Conservation (phyloP, 2,329 filamentous ascomycete genomes). For the Tolypocladium inflatum region DNA sequence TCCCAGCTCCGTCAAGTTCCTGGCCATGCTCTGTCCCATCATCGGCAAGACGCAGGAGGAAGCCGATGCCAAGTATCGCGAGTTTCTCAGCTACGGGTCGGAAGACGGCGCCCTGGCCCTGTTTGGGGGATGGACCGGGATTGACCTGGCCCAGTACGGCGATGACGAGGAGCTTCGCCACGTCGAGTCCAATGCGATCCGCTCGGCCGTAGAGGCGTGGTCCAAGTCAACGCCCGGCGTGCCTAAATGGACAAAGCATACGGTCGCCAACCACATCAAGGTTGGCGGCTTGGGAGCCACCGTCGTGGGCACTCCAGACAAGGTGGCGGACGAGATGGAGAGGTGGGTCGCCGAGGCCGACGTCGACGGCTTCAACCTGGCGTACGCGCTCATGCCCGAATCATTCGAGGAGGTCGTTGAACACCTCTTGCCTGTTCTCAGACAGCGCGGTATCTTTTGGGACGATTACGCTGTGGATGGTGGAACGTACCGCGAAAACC, state of each 20-base stretch:
- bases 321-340: slow-evolving; percentile 22
- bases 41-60: slow-evolving; percentile 51
- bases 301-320: slow-evolving; percentile 18
- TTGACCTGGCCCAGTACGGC: slow-evolving; percentile 49
- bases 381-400: slow-evolving; percentile 34
- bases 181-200: slow-evolving; percentile 52
- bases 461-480: slow-evolving; percentile 32
- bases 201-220: slow-evolving; percentile 39
- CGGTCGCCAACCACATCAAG: slow-evolving; percentile 21
- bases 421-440: slow-evolving; percentile 53
- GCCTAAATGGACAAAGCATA: slow-evolving; percentile 24
- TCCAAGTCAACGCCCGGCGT: slow-evolving; percentile 24
- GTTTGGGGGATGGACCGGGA: slow-evolving; percentile 59
- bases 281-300: slow-evolving; percentile 20
- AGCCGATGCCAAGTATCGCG: slow-evolving; percentile 38
- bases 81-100: slow-evolving; percentile 45
- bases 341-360: slow-evolving; percentile 40
- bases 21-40: slow-evolving; percentile 49
- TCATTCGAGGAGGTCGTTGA: slow-evolving; percentile 60
- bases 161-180: slow-evolving; percentile 55
- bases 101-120: slow-evolving; percentile 53
- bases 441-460: slow-evolving; percentile 46
- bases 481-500: slow-evolving; percentile 33
- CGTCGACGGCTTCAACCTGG: slow-evolving; percentile 45
- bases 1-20: slow-evolving; percentile 46